Base-by-base conservation (phyloP, 495 filamentous ascomycete species). In the Peziza echinospora region DNA sequence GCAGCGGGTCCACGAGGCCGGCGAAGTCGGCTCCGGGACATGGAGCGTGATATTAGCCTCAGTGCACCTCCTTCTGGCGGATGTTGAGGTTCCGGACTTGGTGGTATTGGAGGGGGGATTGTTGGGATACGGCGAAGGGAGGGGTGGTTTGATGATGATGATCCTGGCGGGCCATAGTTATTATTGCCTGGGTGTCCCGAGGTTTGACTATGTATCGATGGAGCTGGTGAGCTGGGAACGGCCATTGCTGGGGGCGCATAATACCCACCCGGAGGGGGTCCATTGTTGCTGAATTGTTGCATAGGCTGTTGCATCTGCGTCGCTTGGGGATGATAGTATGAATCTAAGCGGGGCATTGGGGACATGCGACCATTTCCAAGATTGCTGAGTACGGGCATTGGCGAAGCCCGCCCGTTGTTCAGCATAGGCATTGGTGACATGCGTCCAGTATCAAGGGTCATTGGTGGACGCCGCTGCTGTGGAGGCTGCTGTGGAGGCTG, bases 41-140 rank as follows among this genome's bases (percentile, higher is more conserved):
- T 17, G 48, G 54, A 22, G 41, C 43, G 24, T 26, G 41, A 44
- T 25, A 24, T 8, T 53, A 52, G 26, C 34, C 42, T 16, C 28
- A 39, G 24, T 52, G 45, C 7, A 17, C 26, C 13, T 13, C 24
- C 6, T 45, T 26, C 0, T 47, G 6, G 47, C 24, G 46, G 52
- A 43, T 3, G 50, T 49, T 25, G 60, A 57, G 13, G 47, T 51
- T 7, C 49, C 59, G 7, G 53, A 53, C 9, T 55, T 58, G n/a
- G 55, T 59, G 1, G 49, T 49, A 4, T 52, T 60, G 16, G 47
- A 44, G 13, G 30, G 24, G n/a, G 57, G 54, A 23, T 50, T 46
- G 2, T 42, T 41, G 11, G 41, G n/a, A n/a, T n/a, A n/a, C n/a
- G n/a, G n/a, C n/a, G n/a, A n/a, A n/a, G n/a, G n/a, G n/a, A n/a